phyloP scores from a whole-genome alignment of 1,139 yeast species.

The Lodderomyces metapsilosis region DNA sequence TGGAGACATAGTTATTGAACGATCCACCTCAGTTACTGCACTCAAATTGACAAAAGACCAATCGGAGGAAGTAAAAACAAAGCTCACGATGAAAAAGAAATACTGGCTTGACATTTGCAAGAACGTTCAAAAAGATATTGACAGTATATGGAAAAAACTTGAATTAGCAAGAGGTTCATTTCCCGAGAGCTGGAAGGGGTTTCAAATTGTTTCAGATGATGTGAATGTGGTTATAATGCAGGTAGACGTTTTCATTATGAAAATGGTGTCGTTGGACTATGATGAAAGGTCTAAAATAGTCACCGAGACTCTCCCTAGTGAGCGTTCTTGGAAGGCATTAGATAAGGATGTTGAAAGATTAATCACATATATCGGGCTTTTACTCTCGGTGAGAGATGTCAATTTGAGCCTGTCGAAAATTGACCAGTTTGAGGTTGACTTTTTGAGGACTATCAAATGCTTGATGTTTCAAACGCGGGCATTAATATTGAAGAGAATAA shows the following conservation, averaged over 20 bases:
- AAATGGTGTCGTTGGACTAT: constrained; percentile 32
- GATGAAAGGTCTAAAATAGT: constrained; percentile 34
- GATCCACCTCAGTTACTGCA: background rate
- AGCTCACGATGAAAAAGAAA: constrained; percentile 21
- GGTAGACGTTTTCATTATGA: constrained; percentile 32
- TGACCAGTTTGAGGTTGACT: constrained; percentile 20
- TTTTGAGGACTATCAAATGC: constrained; percentile 30
- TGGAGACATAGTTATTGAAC: background rate
- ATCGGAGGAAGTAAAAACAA: constrained; percentile 20
- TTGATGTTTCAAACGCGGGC: constrained; percentile 31
- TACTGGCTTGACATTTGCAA: constrained; percentile 33
- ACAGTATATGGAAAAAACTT: constrained; percentile 23
- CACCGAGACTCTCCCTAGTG: constrained; percentile 28
- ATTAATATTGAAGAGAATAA: constrained; percentile 29
- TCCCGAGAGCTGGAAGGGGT: background rate
- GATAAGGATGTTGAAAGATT: constrained; percentile 26
- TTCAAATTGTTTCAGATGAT: background rate
- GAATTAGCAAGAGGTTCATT: constrained; percentile 11
- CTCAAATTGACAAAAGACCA: constrained; percentile 4
- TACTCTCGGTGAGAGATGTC: constrained; percentile 6
- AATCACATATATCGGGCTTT: constrained; percentile 18
- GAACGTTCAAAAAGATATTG: constrained; percentile 24
- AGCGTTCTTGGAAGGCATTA: constrained; percentile 34
- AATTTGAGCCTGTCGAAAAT: constrained; percentile 13
- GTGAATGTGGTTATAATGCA: constrained; percentile 20